Conservation (phyloP, 2,329 filamentous ascomycete genomes). For the Juglanconis sp. region DNA sequence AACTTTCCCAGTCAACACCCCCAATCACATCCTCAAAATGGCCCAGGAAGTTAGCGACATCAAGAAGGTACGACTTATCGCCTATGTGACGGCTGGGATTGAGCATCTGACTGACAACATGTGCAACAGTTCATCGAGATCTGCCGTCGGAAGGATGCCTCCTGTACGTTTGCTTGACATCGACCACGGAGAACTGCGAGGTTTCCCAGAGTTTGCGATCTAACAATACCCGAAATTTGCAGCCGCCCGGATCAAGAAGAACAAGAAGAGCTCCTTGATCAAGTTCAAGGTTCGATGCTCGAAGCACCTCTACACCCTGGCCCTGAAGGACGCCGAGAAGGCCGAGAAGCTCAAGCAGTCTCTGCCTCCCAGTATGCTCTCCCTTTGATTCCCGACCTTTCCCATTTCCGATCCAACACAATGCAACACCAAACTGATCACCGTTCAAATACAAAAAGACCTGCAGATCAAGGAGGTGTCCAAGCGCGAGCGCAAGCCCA, state of each 20-base stretch:
- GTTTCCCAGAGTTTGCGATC: slow-evolving; percentile 14
- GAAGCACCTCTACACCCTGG: slow-evolving; percentile 93
- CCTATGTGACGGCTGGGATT: slow-evolving; percentile 1
- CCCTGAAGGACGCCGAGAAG: slow-evolving; percentile 98
- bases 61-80: slow-evolving; percentile 63
- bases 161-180: slow-evolving; percentile 67
- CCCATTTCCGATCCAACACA: slow-evolving; percentile 34
- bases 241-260: slow-evolving; percentile 96
- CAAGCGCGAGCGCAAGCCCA: slow-evolving; percentile 57
- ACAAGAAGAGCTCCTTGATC: slow-evolving; percentile 83
- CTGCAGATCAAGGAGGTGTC: slow-evolving; percentile 53
- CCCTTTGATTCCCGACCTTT: slow-evolving; percentile 37
- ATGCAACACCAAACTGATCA: slow-evolving; percentile 43
- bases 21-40: slow-evolving; percentile 70
- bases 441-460: slow-evolving; percentile 41
- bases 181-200: slow-evolving; percentile 8
- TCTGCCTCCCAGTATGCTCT: slow-evolving; percentile 83
- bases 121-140: slow-evolving; percentile 96
- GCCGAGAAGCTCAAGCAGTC: slow-evolving; percentile 99
- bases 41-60: slow-evolving; percentile 97
- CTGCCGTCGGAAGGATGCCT: slow-evolving; percentile 98
- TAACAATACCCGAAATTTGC: slow-evolving; percentile 21
- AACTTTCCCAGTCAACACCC: slow-evolving; percentile 20
- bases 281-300: slow-evolving; percentile 99
- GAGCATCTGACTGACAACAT: slow-evolving; percentile 20